phyloP scores from a whole-genome alignment of 2,329 filamentous ascomycete species.

The Beauveria sp. region DNA sequence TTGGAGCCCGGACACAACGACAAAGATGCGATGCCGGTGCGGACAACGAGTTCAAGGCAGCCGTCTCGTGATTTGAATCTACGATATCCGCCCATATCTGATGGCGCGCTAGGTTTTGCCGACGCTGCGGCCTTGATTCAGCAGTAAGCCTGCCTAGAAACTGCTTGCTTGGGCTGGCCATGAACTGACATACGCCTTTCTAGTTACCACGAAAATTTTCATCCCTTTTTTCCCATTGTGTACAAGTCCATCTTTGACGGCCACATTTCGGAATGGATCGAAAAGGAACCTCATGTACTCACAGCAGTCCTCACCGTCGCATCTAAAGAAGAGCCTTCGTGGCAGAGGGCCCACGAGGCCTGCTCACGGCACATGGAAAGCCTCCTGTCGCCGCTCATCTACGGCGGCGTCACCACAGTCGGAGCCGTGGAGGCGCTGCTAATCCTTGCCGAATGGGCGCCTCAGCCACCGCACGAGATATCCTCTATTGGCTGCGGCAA shows the following conservation, averaged over 20 bases:
- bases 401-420: slow-evolving; percentile 58
- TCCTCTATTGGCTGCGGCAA: slow-evolving; percentile 62
- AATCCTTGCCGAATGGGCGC: slow-evolving; percentile 66
- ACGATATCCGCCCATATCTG: slow-evolving; percentile 26
- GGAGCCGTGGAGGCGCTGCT: slow-evolving; percentile 65
- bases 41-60: slow-evolving; percentile 11
- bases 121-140: slow-evolving; percentile 20
- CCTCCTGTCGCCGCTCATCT: slow-evolving; percentile 58
- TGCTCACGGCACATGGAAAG: slow-evolving; percentile 65
- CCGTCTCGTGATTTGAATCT: slow-evolving; percentile 2
- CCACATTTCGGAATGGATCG: slow-evolving; percentile 47
- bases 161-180: neutral
- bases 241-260: slow-evolving; percentile 50
- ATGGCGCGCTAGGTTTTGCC: slow-evolving; percentile 22
- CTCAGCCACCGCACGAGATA: slow-evolving; percentile 54
- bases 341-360: slow-evolving; percentile 54
- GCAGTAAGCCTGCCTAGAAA: slow-evolving; percentile 17
- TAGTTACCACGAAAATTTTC: slow-evolving; percentile 58
- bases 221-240: slow-evolving; percentile 63
- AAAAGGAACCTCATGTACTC: slow-evolving; percentile 57
- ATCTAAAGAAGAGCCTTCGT: slow-evolving; percentile 61
- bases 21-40: slow-evolving; percentile 9
- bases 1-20: slow-evolving; percentile 23
- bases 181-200: neutral
- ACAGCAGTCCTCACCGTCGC: slow-evolving; percentile 65